Evolutionary conservation across 139 green algal species (phyloP).

Genomic region (Mesotaenium endlicherianum): DNA sequence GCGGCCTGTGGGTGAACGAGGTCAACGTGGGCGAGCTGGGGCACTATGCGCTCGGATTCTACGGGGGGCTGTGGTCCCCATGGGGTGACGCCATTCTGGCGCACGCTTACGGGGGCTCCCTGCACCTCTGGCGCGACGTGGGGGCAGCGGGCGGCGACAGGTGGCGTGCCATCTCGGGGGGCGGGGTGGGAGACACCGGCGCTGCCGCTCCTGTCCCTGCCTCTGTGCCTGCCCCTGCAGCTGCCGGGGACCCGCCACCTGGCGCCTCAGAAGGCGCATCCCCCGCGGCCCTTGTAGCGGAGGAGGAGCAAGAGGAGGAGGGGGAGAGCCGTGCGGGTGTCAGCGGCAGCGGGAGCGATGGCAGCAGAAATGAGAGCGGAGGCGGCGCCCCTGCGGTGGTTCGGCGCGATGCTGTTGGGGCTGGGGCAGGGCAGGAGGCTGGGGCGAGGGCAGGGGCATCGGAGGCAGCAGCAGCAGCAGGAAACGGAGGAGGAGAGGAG

Average conservation of each 20-base stretch:
- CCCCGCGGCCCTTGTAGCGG: background rate
- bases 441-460: background rate
- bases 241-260: too few species aligned
- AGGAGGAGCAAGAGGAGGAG: constrained; percentile 10
- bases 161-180: background rate
- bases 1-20: constrained; percentile 75
- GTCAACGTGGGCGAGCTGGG: constrained; percentile 77
- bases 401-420: too few species aligned
- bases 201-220: too few species aligned
- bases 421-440: background rate
- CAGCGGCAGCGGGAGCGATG: too few species aligned
- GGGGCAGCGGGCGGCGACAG: background rate
- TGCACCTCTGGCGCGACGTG: constrained; percentile 82
- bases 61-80: constrained; percentile 67
- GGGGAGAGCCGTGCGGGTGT: background rate
- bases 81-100: constrained; percentile 68
- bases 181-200: too few species aligned
- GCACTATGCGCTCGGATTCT: constrained; percentile 69
- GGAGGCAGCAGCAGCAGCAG: background rate
- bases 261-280: too few species aligned
- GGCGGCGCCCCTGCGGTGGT: too few species aligned
- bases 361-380: background rate
- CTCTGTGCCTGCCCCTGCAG: too few species aligned
- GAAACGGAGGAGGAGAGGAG: constrained; percentile 19
- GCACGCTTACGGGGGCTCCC: constrained; percentile 80